A percentile compares a stretch with the other conserved stretches of the same genome.
Conservation (phyloP, 768 basidiomycete species). For the Mrakia frigida region DNA sequence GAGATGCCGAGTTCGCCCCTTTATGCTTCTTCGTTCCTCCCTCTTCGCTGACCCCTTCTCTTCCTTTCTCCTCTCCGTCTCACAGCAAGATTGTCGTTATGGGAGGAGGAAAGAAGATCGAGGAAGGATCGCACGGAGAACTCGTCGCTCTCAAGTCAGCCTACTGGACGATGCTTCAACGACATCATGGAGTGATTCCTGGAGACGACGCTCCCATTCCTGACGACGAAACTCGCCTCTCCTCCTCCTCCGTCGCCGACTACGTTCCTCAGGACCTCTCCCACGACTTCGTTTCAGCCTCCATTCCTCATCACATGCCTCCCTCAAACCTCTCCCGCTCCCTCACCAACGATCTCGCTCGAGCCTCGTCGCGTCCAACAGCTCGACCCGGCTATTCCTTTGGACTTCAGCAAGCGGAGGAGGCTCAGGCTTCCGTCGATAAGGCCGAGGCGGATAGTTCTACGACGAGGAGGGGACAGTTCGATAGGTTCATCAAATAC, state of each 20-base stretch:
- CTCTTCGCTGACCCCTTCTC: neutral
- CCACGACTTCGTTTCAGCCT: neutral
- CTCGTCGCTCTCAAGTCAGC: constrained; percentile 33
- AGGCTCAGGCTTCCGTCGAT: constrained; percentile 1
- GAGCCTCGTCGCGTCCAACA: too few species aligned
- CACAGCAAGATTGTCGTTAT: constrained; percentile 39
- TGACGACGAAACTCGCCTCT: neutral
- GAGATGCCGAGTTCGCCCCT: constrained; percentile 28
- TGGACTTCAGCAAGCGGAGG: constrained; percentile 16
- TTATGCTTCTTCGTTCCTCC: too few species aligned
- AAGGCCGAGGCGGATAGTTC: neutral
- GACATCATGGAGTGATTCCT: constrained; percentile 21
- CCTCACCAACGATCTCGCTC: too few species aligned
- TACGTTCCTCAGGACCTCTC: neutral
- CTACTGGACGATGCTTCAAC: constrained; percentile 22
- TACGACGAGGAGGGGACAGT: neutral
- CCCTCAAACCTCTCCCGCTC: neutral
- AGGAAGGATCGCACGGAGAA: constrained; percentile 40
- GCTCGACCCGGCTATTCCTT: neutral
- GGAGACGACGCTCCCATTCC: neutral
- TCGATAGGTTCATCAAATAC: neutral
- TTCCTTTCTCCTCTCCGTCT: neutral
- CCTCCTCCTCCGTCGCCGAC: neutral
- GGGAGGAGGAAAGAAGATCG: constrained; percentile 34
- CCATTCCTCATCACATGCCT: neutral